These are phyloP conservation scores for Chlorophyllum brunneum DNA, from an alignment of 768 basidiomycete species.

Conservation along the genomic window DNA sequence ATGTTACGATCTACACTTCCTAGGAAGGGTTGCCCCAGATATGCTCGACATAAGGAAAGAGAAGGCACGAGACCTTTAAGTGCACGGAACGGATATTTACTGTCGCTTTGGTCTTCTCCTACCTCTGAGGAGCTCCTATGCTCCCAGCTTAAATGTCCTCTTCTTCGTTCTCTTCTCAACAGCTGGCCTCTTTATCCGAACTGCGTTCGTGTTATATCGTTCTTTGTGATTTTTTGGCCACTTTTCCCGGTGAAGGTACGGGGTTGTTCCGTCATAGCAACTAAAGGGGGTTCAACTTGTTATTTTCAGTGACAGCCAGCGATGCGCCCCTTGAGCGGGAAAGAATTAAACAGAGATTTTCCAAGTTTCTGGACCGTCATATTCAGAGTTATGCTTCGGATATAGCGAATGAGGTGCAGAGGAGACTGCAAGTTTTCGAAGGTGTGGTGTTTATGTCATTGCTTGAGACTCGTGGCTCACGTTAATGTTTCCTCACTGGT, in stretches of 20 bases:
- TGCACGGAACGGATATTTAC: too few relatives aligned
- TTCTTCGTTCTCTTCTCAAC: neutral
- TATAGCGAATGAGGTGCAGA: neutral
- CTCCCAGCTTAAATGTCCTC: neutral
- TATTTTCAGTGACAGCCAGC: too few relatives aligned
- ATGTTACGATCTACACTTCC: too few relatives aligned
- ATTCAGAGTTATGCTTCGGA: constrained; percentile 3
- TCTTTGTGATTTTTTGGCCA: constrained; percentile 5
- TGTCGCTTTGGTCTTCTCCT: too few relatives aligned
- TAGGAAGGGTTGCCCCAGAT: too few relatives aligned
- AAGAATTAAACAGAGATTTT: neutral
- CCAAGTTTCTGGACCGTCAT: neutral
- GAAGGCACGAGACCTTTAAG: neutral
- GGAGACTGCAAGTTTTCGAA: neutral
- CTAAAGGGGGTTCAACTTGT: neutral
- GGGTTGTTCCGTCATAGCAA: neutral
- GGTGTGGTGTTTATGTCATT: neutral
- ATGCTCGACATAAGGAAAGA: neutral
- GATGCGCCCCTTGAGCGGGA: too few relatives aligned
- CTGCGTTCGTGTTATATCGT: constrained; percentile 1
- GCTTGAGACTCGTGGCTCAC: too few relatives aligned
- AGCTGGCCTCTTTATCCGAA: constrained; percentile 3
- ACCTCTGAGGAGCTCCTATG: neutral
- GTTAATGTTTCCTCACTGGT: too few relatives aligned
- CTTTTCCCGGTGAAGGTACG: constrained; percentile 6